Conservation (phyloP, 2,329 filamentous ascomycete species). For the Hypomyces rosellus region DNA sequence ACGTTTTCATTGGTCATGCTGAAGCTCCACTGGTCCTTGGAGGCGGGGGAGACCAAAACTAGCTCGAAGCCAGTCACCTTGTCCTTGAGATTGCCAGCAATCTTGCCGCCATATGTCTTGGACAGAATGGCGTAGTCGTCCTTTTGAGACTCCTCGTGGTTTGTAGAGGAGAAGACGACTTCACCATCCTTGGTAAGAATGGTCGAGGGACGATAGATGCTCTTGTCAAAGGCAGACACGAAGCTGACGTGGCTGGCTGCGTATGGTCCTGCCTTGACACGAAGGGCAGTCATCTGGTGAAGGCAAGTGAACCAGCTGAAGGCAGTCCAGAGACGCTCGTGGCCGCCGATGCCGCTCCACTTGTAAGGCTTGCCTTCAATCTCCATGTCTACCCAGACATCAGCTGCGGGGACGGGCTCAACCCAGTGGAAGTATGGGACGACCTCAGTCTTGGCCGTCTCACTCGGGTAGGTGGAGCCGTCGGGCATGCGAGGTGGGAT, state of each 20-base stretch:
- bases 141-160: not conserved
- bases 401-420: conserved; percentile 16
- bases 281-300: not conserved
- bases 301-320: conserved; percentile 11
- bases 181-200: not conserved
- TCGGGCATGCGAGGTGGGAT: conserved; percentile 14
- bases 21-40: not conserved
- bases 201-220: not conserved
- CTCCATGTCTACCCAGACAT: conserved; percentile 11
- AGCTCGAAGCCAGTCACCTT: not conserved
- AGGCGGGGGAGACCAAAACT: not conserved
- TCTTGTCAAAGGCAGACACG: not conserved
- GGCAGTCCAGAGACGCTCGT: conserved; percentile 19
- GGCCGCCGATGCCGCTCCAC: conserved; percentile 18
- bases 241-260: not conserved
- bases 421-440: conserved; percentile 16
- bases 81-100: not conserved
- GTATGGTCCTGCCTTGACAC: not conserved
- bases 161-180: not conserved
- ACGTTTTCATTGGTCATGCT: not conserved
- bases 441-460: conserved; percentile 1
- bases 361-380: conserved; percentile 11
- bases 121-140: not conserved
- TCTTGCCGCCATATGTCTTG: not conserved
- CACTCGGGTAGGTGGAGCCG: conserved; percentile 4